Base-by-base conservation (phyloP, 2,329 filamentous ascomycete species). In the Aspergillus tanneri region DNA sequence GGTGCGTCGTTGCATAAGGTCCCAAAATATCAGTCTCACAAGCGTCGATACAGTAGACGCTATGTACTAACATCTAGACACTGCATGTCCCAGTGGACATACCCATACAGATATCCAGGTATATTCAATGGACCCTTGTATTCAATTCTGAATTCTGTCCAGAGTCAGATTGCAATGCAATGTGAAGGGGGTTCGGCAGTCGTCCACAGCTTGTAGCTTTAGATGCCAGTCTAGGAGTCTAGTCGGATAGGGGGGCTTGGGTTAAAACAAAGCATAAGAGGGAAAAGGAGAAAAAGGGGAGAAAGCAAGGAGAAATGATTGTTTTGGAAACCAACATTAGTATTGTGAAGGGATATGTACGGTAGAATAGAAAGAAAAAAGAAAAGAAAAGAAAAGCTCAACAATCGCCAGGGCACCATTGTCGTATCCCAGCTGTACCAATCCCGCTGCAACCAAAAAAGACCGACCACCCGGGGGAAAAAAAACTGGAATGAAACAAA, bases 341-440 rank as follows among this genome's bases (percentile, higher is more conserved):
- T 3, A 34, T 34, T 34, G 30, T 18, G 7, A 34, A 16, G 30
- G 11, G 30, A 34, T 34, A 34, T 34, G 16, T 34, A 34, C 36
- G 19, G n/a, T 22, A 14, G 12, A 32, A 52, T 55, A 54, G 56
- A 43, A 57, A 58, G 50, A 56, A 35, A 30, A 47, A 48, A 46
- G 46, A 25, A 43, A 27, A 44, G 34, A 43, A 24, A 19, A 23
- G 25, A 36, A 37, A 16, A 43, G 35, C 41, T 39, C 34, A 25
- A 16, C 45, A 54, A 54, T 55, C 44, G 56, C 57, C 59, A 51
- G 42, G 52, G 54, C 53, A 46, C 56, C 58, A 56, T 6, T 51
- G 52, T n/a, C n/a, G n/a, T 48, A 52, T 41, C 38, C 40, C 48
- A 48, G 50, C 52, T 53, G 49, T 22, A 36, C 19, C 23, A 40